phyloP scores from a whole-genome alignment of 1,139 yeast genomes.

The Blastobotrys capitulatus region DNA sequence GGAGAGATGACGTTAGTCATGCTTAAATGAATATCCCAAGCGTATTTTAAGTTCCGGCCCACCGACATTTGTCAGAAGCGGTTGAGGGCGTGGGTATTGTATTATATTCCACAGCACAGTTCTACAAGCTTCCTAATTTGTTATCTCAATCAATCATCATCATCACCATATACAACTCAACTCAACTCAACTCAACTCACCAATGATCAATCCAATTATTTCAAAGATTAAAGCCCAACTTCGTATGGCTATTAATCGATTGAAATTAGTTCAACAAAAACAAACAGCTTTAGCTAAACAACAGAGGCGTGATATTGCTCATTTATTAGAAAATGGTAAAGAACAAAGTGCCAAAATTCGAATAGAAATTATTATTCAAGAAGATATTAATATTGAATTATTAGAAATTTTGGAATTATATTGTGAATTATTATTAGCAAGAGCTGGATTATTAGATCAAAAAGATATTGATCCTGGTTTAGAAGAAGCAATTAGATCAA shows the following conservation, averaged over 20 bases:
- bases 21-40: too few relatives aligned
- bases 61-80: too few relatives aligned
- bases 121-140: too few relatives aligned
- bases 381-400: slow-evolving; percentile 77
- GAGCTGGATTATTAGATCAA: slow-evolving; percentile 53
- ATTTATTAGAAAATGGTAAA: slow-evolving; percentile 61
- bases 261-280: slow-evolving; percentile 76
- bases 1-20: too few relatives aligned
- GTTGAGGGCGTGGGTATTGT: too few relatives aligned
- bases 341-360: slow-evolving; percentile 80
- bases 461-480: slow-evolving; percentile 56
- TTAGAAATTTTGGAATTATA: slow-evolving; percentile 76
- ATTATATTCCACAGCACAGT: too few relatives aligned
- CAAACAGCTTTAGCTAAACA: slow-evolving; percentile 78
- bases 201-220: slow-evolving; percentile 2
- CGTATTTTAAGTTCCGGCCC: too few relatives aligned
- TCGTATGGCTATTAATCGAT: slow-evolving; percentile 75
- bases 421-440: slow-evolving; percentile 75
- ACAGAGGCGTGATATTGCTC: slow-evolving; percentile 71
- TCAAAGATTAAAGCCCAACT: slow-evolving; percentile 59
- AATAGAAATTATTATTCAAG: slow-evolving; percentile 80
- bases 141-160: too few relatives aligned
- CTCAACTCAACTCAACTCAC: too few relatives aligned
- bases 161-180: too few relatives aligned
- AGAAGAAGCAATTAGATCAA: slow-evolving; percentile 67